These are phyloP conservation scores for Ceratopteris richardii DNA, from an alignment of 75 land plant species.

Conservation along the genomic window DNA sequence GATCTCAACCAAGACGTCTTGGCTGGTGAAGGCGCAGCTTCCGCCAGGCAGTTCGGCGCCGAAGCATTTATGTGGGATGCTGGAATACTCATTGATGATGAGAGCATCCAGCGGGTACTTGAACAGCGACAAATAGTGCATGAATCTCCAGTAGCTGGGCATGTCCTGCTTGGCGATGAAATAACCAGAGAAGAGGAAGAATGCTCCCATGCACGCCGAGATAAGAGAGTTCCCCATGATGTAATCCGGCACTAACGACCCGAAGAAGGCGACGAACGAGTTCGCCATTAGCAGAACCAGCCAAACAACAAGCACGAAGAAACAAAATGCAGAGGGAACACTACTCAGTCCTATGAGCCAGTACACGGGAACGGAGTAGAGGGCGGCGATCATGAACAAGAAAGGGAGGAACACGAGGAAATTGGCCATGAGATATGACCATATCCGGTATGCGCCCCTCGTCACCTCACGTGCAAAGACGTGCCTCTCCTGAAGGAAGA, in stretches of 20 bases:
- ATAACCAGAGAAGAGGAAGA: conserved; percentile 90
- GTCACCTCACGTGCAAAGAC: conserved; percentile 74
- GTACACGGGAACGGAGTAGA: conserved; percentile 53
- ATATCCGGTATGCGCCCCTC: conserved; percentile 67
- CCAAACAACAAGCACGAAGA: conserved; percentile 69
- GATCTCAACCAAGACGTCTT: conserved; percentile 43
- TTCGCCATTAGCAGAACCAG: conserved; percentile 67
- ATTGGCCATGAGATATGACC: conserved; percentile 66
- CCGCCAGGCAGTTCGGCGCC: conserved; percentile 23
- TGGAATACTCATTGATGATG: conserved; percentile 62
- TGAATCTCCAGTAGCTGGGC: conserved; percentile 81
- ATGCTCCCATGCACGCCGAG: conserved; percentile 57
- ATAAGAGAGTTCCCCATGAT: conserved; percentile 65
- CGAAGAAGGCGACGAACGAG: conserved; percentile 68
- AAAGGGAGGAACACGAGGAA: conserved; percentile 74
- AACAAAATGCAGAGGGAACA: conserved; percentile 23
- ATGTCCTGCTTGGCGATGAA: conserved; percentile 65
- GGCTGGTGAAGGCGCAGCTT: conserved; percentile 39
- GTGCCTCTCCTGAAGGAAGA: conserved; percentile 67
- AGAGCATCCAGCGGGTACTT: conserved; percentile 88
- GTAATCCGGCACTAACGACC: conserved; percentile 70
- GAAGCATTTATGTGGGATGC: conserved; percentile 32
- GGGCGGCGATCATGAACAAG: conserved; percentile 42
- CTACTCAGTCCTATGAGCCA: conserved; percentile 64
- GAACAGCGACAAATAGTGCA: conserved; percentile 82